These are phyloP conservation scores for Leccinellum rugosiceps DNA, from an alignment of 768 basidiomycete species.

Conservation along the genomic window DNA sequence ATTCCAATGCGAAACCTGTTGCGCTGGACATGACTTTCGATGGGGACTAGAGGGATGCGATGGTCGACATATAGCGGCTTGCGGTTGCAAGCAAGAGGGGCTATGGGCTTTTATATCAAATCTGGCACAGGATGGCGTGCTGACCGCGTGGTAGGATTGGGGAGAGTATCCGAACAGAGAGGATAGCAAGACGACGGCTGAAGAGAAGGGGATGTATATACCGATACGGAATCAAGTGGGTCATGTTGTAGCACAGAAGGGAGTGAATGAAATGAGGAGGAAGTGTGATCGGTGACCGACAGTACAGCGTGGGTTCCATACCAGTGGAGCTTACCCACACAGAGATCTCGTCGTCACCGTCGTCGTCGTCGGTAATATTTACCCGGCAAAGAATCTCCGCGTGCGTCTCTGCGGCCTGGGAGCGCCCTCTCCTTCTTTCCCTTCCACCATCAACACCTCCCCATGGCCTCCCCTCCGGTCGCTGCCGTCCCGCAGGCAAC, in stretches of 20 bases:
- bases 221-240: slow-evolving; percentile 28
- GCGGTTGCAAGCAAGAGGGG: slow-evolving; percentile 28
- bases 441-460: slow-evolving; percentile 4
- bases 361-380: not conserved
- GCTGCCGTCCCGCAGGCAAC: slow-evolving; percentile 35
- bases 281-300: too few species aligned
- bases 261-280: slow-evolving; percentile 15
- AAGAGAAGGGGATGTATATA: slow-evolving; percentile 26
- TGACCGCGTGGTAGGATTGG: slow-evolving; percentile 25
- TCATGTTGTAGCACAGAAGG: slow-evolving; percentile 31
- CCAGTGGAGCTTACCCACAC: too few species aligned
- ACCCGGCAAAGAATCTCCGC: not conserved
- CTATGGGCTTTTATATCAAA: slow-evolving; percentile 35
- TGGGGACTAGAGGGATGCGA: slow-evolving; percentile 9
- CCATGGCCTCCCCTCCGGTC: slow-evolving; percentile 40
- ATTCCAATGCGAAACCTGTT: slow-evolving; percentile 18
- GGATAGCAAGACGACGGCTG: not conserved
- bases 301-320: too few species aligned
- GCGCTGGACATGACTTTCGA: slow-evolving; percentile 17
- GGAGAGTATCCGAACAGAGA: not conserved
- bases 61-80: slow-evolving; percentile 23
- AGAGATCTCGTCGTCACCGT: not conserved
- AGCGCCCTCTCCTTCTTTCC: slow-evolving; percentile 5
- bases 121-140: slow-evolving; percentile 32
- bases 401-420: not conserved